These are phyloP conservation scores for Melampsora allii-populina DNA, from an alignment of 1,284 basidiomycete species.

Conservation along the genomic window DNA sequence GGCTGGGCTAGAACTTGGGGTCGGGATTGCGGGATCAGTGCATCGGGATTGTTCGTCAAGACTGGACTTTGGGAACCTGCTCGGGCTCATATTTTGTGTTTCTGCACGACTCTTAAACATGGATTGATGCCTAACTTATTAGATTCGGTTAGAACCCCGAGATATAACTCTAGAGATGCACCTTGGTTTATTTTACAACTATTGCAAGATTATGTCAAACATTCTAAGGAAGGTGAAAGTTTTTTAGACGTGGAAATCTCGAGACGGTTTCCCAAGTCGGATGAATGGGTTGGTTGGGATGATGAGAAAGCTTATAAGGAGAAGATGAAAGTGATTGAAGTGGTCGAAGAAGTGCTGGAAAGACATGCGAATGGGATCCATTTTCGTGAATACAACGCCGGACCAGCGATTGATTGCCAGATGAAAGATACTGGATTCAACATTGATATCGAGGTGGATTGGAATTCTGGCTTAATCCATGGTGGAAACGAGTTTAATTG, in stretches of 20 bases:
- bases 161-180: conserved; percentile 86
- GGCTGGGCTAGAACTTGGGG: conserved; percentile 96
- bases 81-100: conserved; percentile 75
- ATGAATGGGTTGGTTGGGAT: conserved; percentile 90
- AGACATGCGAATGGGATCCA: conserved; percentile 87
- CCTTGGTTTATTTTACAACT: conserved; percentile 99
- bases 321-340: conserved; percentile 78
- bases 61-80: conserved; percentile 85
- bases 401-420: conserved; percentile 89
- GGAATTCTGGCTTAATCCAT: conserved; percentile 83
- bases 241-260: conserved; percentile 78
- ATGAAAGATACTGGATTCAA: conserved; percentile 92
- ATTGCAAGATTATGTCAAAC: conserved; percentile 86
- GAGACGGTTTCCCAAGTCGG: conserved; percentile 87
- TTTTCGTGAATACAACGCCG: conserved; percentile 95
- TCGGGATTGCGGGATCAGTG: conserved; percentile 65
- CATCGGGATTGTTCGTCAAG: conserved; percentile 77
- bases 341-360: conserved; percentile 94
- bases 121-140: conserved; percentile 82
- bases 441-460: conserved; percentile 89
- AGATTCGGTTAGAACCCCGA: conserved; percentile 59
- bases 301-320: conserved; percentile 76
- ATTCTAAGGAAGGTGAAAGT: conserved; percentile 76
- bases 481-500: conserved; percentile 72
- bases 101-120: conserved; percentile 51